These are phyloP conservation scores for Candida adriatica DNA, from an alignment of 805 yeast species.

Conservation along the genomic window DNA sequence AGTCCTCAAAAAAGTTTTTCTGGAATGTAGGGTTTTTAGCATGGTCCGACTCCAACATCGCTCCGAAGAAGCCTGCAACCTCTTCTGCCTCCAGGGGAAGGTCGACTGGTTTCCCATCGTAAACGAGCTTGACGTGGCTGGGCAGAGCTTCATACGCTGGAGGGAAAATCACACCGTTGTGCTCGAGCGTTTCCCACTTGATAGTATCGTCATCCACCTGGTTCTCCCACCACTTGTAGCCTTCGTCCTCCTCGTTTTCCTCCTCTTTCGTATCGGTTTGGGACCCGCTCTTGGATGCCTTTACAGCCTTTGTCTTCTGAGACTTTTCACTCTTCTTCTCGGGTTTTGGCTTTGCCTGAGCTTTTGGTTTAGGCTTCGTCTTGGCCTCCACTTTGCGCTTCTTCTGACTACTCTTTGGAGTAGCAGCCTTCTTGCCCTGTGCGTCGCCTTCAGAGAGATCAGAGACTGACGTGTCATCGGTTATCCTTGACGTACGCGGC, in stretches of 20 bases:
- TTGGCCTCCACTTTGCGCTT: conserved; percentile 8
- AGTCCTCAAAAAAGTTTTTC: conserved; percentile 80
- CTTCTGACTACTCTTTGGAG: conserved; percentile 2
- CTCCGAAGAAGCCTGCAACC: conserved; percentile 93
- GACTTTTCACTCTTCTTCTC: conserved; percentile 6
- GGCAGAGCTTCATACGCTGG: conserved; percentile 90
- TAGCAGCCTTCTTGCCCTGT: conserved; percentile 19
- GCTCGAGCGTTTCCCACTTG: conserved; percentile 84
- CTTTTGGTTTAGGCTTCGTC: conserved; percentile 5
- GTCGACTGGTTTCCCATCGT: conserved; percentile 68
- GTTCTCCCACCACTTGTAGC: conserved; percentile 83
- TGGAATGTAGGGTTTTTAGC: conserved; percentile 82
- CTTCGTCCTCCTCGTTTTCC: conserved; percentile 50
- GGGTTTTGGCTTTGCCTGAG: conserved; percentile 12
- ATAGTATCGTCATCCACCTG: conserved; percentile 61
- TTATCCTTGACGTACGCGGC: conserved; percentile 9
- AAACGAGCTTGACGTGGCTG: conserved; percentile 60
- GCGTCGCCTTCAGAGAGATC: too few species aligned
- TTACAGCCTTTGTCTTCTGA: conserved; percentile 2
- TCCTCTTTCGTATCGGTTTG: conserved; percentile 14
- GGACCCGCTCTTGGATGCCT: too few species aligned
- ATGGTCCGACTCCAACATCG: conserved; percentile 82
- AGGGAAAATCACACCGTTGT: conserved; percentile 89
- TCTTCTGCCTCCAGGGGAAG: conserved; percentile 85
- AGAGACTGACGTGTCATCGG: conserved; percentile 13